phyloP scores from a whole-genome alignment of 805 yeast species.

The Schizosaccharomyces cryophilus region DNA sequence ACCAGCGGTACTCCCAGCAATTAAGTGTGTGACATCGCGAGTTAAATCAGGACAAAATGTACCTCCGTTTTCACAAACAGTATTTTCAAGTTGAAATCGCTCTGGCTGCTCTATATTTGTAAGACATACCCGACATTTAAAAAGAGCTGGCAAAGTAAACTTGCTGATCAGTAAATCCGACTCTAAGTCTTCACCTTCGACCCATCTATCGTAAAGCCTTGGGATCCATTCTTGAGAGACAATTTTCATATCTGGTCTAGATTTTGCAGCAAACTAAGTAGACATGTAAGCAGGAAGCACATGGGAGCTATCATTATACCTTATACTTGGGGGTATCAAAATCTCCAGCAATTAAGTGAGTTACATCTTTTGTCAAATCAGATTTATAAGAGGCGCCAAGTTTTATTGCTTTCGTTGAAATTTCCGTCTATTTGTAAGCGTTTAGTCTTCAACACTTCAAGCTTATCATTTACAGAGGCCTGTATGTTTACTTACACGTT shows the following conservation, averaged over 20 bases:
- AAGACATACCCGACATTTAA: constrained; percentile 14
- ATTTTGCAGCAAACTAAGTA: constrained; percentile 17
- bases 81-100: constrained; percentile 8
- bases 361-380: constrained; percentile 26
- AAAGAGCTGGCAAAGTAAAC: constrained; percentile 11
- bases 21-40: constrained; percentile 11
- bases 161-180: constrained; percentile 6
- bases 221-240: constrained; percentile 23
- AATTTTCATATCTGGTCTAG: constrained; percentile 27
- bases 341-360: constrained; percentile 26
- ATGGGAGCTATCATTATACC: not conserved
- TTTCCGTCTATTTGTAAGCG: not conserved
- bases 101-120: constrained; percentile 13
- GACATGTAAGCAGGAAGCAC: not conserved
- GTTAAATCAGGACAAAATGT: constrained; percentile 10
- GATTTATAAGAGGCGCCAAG: constrained; percentile 24
- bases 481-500: not conserved
- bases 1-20: constrained; percentile 12
- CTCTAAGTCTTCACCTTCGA: constrained; percentile 21
- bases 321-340: constrained; percentile 27
- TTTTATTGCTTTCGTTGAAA: not conserved
- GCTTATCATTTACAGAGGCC: no score
- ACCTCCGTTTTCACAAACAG: constrained; percentile 14
- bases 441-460: no score
- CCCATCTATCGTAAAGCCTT: constrained; percentile 26